Evolutionary conservation across 805 yeast genomes (phyloP), one percentile per base, ranked within the genome.

Genomic region (Torulaspora delbrueckii): DNA sequence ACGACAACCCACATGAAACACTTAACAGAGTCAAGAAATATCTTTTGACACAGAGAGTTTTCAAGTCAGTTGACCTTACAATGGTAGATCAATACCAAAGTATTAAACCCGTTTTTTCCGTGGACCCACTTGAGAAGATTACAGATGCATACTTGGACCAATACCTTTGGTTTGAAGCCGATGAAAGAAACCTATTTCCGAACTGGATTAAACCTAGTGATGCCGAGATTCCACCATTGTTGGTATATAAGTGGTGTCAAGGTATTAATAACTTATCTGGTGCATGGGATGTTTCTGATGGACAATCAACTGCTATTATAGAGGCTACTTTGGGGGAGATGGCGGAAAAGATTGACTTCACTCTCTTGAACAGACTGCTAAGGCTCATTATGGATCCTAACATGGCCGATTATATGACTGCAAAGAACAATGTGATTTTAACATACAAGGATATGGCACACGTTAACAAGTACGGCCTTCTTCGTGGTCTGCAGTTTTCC

Each of bases 201-300:
- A 84, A 82, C 61, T 93, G 99, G 99, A 76, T 93, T 32, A 93
- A 93, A 61, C 99, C 99, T 7, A 80, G 86, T 54, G 99, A 93
- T 57, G 77, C 86, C 24, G 99, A 93, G 65, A 84, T 93, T 18
- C 95, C 98, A 0, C 99, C 96, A 0, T 65, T 90, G 26, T 70
- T 91, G 50, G 95, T 86, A 1, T 89, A 91, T 67, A 91, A 90
- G 60, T 93, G 96, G 96, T 81, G 88, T 57, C 95, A 86, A 58
- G 96, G 96, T 10, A 74, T 93, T 38, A 91, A 88, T 62, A 87
- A 88, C 53, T 65, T 89, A 43, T 68, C 78, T 8, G 70, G 79
- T 28, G 84, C 91, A 1, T 93, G 99, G 99, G 80, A 82, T 41
- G 77, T 82, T 1, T 62, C 74, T 0, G 70, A 78, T 26, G 96